Conservation (phyloP, 805 yeast genomes). For the Clavispora vitiphila region DNA sequence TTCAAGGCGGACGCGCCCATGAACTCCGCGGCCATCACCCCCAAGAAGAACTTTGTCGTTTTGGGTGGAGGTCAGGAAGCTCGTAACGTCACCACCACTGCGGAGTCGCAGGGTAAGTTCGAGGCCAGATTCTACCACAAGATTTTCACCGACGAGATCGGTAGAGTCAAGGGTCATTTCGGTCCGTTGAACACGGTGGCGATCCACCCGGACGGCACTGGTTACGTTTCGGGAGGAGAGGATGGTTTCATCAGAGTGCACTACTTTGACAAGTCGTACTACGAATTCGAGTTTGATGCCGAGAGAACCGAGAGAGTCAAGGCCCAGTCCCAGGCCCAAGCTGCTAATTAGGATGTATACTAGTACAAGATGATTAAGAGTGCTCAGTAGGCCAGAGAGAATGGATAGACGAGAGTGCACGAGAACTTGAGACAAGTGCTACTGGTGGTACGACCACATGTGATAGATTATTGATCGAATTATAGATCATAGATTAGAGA, state of each 20-base stretch:
- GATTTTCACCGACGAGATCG: slow-evolving; percentile 91
- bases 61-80: slow-evolving; percentile 99
- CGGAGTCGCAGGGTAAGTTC: slow-evolving; percentile 89
- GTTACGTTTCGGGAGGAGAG: slow-evolving; percentile 97
- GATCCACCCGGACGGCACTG: slow-evolving; percentile 88
- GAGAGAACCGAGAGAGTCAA: slow-evolving; percentile 67
- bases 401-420: too few relatives aligned
- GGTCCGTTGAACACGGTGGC: slow-evolving; percentile 96
- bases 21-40: slow-evolving; percentile 93
- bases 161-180: slow-evolving; percentile 96
- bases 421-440: too few relatives aligned
- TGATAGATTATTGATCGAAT: too few relatives aligned
- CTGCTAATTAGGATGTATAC: slow-evolving; percentile 3
- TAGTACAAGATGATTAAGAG: slow-evolving; percentile 1
- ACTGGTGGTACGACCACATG: too few relatives aligned
- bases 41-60: slow-evolving; percentile 84
- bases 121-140: slow-evolving; percentile 96
- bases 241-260: slow-evolving; percentile 96
- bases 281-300: slow-evolving; percentile 81
- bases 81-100: slow-evolving; percentile 95
- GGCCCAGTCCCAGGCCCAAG: slow-evolving; percentile 17
- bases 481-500: too few relatives aligned
- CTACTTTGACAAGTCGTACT: slow-evolving; percentile 87
- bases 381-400: too few relatives aligned
- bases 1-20: slow-evolving; percentile 88